Evolutionary conservation across 768 basidiomycete species (phyloP), one percentile per base, ranked within the genome.

Genomic region (Boletus reticuloceps): DNA sequence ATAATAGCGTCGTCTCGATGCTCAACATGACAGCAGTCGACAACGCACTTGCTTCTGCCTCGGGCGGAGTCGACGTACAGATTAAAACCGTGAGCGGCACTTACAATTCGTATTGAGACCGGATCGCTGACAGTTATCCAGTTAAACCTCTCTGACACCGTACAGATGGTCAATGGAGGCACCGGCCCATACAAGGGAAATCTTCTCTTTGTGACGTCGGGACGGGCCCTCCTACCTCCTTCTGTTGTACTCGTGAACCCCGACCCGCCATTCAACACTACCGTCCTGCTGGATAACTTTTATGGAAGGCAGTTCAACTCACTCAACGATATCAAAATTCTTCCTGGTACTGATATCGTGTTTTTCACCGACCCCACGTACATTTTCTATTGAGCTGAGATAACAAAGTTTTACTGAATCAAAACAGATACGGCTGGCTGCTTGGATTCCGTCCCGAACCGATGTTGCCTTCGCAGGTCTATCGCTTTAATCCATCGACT

Each of bases 241-340:
- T 82, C 81, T 2, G 67, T 91, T 14, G 82, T 78, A 0, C 77
- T 86, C 36, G 82, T 91, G 48, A 83, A 89, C 65, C 87, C 88
- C 0, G 65, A 61, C 4, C 65, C 80, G 5, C 89, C 89, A 1
- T 76, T 84, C 69, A 88, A 91, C 53, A 72, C 79, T 5, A 90
- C 86, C 0, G 79, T 88, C 37, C 68, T 93, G 17, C 67, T 93
- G 56, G 87, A 92, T 69, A 91, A 91, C 72, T 89, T 79, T 72
- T 88, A 82, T 63, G 90, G 90, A 3, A 76, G 89, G 7, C 89
- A 90, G 58, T 92, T 91, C 74, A 91, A 89, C 68, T 90, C 90
- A 1, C 68, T 92, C 39, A 91, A 91, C 67, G 91, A 93, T 60
- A 75, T 88, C 54, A 91, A 87, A 61, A 74, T 90, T 1, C 85